These are phyloP conservation scores for Fagopyrum tataricum DNA, from an alignment of 148 eudicot genomes.

Conservation along the genomic window DNA sequence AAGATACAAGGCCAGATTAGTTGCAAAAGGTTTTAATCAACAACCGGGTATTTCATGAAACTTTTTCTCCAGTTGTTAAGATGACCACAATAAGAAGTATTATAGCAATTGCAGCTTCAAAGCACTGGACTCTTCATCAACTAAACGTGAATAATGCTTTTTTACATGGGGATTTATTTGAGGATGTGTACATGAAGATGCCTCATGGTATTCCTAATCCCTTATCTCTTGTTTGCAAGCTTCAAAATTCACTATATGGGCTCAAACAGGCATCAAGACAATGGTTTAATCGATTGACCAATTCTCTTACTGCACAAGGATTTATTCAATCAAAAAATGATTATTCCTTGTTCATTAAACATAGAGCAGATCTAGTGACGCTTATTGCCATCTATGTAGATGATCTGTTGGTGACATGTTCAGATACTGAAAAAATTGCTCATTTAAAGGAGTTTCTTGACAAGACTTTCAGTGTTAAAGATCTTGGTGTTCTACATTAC, in stretches of 20 bases:
- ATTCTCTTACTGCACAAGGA: neutral
- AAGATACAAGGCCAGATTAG: neutral
- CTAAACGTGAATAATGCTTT: neutral
- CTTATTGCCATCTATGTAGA: no score
- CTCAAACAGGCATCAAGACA: neutral
- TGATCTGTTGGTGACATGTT: no score
- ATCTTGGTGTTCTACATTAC: no score
- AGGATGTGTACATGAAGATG: neutral
- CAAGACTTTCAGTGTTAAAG: no score
- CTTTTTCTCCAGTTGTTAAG: neutral
- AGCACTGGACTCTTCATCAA: neutral
- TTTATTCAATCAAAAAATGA: conserved; percentile 9
- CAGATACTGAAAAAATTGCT: no score
- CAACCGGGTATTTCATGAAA: neutral
- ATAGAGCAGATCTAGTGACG: no score
- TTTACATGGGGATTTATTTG: neutral
- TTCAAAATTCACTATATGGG: conserved; percentile 3
- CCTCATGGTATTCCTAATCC: neutral
- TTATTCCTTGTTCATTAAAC: neutral
- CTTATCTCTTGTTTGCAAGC: neutral
- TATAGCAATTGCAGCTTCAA: neutral
- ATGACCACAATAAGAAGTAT: no score
- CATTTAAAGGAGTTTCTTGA: no score
- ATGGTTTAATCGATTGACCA: neutral
- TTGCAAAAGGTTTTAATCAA: neutral